phyloP scores from a whole-genome alignment of 1,284 basidiomycete species.

The Fomes fomentarius region DNA sequence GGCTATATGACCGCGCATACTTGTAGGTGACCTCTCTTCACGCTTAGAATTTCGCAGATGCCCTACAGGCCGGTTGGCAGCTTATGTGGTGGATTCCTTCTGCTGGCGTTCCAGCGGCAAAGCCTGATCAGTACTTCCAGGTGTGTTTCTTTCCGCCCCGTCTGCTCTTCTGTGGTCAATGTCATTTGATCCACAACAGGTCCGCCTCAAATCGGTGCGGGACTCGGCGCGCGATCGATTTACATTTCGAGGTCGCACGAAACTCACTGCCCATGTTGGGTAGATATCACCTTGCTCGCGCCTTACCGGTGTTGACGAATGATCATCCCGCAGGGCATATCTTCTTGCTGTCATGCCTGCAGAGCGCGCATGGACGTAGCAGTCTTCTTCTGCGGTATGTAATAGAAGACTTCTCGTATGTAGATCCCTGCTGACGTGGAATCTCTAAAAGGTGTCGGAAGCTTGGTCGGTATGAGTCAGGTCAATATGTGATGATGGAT shows the following conservation, averaged over 20 bases:
- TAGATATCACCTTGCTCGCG: slow-evolving; percentile 21
- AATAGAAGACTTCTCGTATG: no score
- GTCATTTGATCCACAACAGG: no score
- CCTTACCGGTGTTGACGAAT: slow-evolving; percentile 22
- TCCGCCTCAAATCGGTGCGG: slow-evolving; percentile 40
- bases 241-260: slow-evolving; percentile 42
- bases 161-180: neutral
- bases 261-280: neutral
- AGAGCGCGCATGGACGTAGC: slow-evolving; percentile 23
- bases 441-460: slow-evolving; percentile 15
- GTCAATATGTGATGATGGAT: neutral
- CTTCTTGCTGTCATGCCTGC: neutral
- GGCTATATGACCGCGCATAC: slow-evolving; percentile 36
- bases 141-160: neutral
- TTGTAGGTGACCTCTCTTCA: slow-evolving; percentile 11
- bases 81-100: slow-evolving; percentile 12
- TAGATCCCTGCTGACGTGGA: neutral
- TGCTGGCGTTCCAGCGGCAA: slow-evolving; percentile 24
- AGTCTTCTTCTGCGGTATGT: slow-evolving; percentile 19
- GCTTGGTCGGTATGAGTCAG: slow-evolving; percentile 17
- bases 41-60: no score
- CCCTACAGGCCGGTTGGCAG: no score
- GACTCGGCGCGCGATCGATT: slow-evolving; percentile 45
- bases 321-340: slow-evolving; percentile 23
- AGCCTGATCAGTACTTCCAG: slow-evolving; percentile 32